Evolutionary conservation across 495 filamentous ascomycete species (phyloP).

Genomic region (Neurospora sp.): DNA sequence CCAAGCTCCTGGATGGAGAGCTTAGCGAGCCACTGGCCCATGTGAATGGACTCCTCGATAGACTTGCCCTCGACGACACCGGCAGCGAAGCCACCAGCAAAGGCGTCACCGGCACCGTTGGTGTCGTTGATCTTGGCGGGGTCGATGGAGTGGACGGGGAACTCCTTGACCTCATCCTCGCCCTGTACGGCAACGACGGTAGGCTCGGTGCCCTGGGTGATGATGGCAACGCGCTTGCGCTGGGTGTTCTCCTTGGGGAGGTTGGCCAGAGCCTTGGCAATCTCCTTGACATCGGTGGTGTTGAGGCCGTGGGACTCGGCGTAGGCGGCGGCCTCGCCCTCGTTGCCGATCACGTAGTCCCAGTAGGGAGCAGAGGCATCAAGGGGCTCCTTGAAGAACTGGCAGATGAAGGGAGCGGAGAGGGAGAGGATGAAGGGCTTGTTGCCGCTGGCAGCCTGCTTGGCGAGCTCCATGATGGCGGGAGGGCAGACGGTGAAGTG

Average conservation of each 20-base stretch:
- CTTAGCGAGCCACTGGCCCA: conserved; percentile 91
- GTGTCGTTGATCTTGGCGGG: conserved; percentile 79
- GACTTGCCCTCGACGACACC: conserved; percentile 76
- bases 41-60: conserved; percentile 64
- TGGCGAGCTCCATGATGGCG: conserved; percentile 75
- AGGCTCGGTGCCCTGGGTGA: conserved; percentile 88
- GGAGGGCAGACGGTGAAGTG: conserved; percentile 70
- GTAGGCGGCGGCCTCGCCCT: conserved; percentile 83
- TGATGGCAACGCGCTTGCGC: conserved; percentile 69
- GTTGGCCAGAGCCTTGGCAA: conserved; percentile 73
- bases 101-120: conserved; percentile 94
- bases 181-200: conserved; percentile 71
- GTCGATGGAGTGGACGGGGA: conserved; percentile 66
- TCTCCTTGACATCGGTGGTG: conserved; percentile 67
- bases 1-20: conserved; percentile 89
- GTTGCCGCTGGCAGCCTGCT: conserved; percentile 79
- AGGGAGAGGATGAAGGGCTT: conserved; percentile 87
- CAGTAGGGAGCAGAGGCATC: conserved; percentile 78
- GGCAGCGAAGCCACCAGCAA: conserved; percentile 86
- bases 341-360: conserved; percentile 96
- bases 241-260: conserved; percentile 83
- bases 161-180: conserved; percentile 60
- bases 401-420: conserved; percentile 87
- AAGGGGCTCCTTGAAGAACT: conserved; percentile 95
- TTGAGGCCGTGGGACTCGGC: conserved; percentile 68